Conservation (phyloP, 306 rosid species). For the Cucurbita pepo region DNA sequence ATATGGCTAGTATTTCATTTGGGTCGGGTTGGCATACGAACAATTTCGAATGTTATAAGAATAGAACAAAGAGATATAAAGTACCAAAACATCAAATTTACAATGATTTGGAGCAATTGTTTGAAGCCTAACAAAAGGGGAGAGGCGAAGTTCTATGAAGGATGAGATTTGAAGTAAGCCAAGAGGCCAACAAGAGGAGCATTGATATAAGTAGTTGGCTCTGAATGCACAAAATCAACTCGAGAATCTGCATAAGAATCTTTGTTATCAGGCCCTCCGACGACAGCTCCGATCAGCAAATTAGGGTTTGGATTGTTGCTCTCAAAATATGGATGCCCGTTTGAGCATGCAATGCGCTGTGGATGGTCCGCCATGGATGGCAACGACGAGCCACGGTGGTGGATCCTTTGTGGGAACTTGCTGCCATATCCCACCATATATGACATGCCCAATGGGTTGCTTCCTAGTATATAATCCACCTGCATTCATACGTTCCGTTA, state of each 20-base stretch:
- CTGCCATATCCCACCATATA: slow-evolving; percentile 49
- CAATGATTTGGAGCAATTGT: too few relatives aligned
- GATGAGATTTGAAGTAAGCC: not conserved
- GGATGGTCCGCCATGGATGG: slow-evolving; percentile 43
- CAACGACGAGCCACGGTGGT: slow-evolving; percentile 44
- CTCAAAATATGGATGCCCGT: slow-evolving; percentile 35
- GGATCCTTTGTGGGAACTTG: slow-evolving; percentile 33
- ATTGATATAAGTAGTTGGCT: slow-evolving; percentile 52
- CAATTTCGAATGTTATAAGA: too few relatives aligned
- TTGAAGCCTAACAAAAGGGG: too few relatives aligned
- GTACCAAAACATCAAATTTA: too few relatives aligned
- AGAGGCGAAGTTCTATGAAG: not conserved
- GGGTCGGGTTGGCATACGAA: too few relatives aligned
- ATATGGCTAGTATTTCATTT: too few relatives aligned
- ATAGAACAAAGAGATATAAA: too few relatives aligned
- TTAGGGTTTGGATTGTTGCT: slow-evolving; percentile 39
- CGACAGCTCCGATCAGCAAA: slow-evolving; percentile 41
- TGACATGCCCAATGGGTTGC: slow-evolving; percentile 36
- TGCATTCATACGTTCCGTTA: not conserved
- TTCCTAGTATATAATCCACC: slow-evolving; percentile 41
- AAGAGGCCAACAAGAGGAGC: slow-evolving; percentile 43
- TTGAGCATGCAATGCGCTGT: slow-evolving; percentile 28
- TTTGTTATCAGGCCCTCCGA: slow-evolving; percentile 45
- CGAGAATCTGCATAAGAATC: slow-evolving; percentile 32
- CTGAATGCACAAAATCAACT: slow-evolving; percentile 30